Conservation (phyloP, 2,329 filamentous ascomycete genomes). For the Phaeophleospora eucalypticola region DNA sequence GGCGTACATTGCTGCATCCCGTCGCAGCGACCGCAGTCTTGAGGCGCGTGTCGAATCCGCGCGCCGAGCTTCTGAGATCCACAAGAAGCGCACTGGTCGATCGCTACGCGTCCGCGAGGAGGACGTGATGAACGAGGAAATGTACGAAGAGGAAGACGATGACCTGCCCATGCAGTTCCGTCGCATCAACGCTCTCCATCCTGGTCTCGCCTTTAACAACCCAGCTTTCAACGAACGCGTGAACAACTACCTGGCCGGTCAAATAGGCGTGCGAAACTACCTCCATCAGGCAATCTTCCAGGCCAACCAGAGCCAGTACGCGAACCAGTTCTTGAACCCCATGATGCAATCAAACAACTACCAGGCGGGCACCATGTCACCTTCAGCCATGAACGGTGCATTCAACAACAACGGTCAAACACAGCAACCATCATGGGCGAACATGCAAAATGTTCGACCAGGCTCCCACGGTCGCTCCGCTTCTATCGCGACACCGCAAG, state of each 20-base stretch:
- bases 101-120: slow-evolving; percentile 76
- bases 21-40: slow-evolving; percentile 78
- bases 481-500: slow-evolving; percentile 43
- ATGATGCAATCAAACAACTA: slow-evolving; percentile 27
- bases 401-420: slow-evolving; percentile 8
- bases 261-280: slow-evolving; percentile 53
- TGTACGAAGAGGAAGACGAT: slow-evolving; percentile 94
- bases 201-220: slow-evolving; percentile 37
- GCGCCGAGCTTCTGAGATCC: slow-evolving; percentile 80
- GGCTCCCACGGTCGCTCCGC: slow-evolving; percentile 41
- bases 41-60: slow-evolving; percentile 88
- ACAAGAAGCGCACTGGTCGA: slow-evolving; percentile 81
- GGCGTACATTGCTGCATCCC: slow-evolving; percentile 87
- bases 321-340: slow-evolving; percentile 41
- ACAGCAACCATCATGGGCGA: slow-evolving; percentile 42
- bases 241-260: slow-evolving; percentile 55
- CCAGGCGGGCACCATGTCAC: slow-evolving; percentile 20
- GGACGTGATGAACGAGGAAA: slow-evolving; percentile 85
- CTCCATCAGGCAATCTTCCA: slow-evolving; percentile 46
- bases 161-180: slow-evolving; percentile 66
- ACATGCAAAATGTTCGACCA: slow-evolving; percentile 29
- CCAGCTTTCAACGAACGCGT: slow-evolving; percentile 60
- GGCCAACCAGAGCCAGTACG: slow-evolving; percentile 36
- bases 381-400: slow-evolving; percentile 23
- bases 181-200: slow-evolving; percentile 58